A percentile compares a stretch with the other conserved stretches of the same genome.
phyloP scores from a whole-genome alignment of 2,329 filamentous ascomycete genomes.

The Epichloe sibirici region DNA sequence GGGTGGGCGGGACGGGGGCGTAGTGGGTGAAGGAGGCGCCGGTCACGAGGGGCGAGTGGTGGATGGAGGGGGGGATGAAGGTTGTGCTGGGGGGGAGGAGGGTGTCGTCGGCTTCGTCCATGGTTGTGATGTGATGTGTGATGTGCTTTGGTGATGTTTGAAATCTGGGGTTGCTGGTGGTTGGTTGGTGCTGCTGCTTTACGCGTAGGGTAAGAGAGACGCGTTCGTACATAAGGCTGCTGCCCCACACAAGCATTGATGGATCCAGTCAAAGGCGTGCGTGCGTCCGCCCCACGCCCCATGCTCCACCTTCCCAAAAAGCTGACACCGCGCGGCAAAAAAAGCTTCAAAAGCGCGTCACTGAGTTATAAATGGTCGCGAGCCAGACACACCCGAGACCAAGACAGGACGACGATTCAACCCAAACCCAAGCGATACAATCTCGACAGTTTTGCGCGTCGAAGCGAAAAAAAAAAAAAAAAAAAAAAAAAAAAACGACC shows the following conservation, averaged over 20 bases:
- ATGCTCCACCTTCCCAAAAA: not conserved
- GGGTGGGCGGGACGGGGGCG: constrained; percentile 52
- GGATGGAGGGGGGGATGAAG: constrained; percentile 61
- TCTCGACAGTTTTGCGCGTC: no score
- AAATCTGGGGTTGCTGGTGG: not conserved
- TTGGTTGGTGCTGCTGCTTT: not conserved
- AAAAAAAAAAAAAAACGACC: no score
- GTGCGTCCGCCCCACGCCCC: not conserved
- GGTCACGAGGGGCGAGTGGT: constrained; percentile 40
- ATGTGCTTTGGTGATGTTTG: not conserved
- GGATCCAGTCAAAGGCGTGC: not conserved
- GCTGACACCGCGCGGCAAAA: not conserved
- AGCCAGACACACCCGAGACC: no score
- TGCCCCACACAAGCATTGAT: not conserved
- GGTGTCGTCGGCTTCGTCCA: constrained; percentile 5
- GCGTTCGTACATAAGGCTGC: constrained; percentile 4
- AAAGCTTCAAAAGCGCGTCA: not conserved
- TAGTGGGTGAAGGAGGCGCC: constrained; percentile 62
- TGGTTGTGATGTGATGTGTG: not conserved
- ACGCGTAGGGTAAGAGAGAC: constrained; percentile 5
- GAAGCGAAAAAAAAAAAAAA: no score
- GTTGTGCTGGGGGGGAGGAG: constrained; percentile 1
- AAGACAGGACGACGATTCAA: no score
- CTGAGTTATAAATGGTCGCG: not conserved
- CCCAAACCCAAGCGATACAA: no score